A percentile compares a stretch with the other conserved stretches of the same genome.
Conservation (phyloP, 768 basidiomycete genomes). For the Rhodotorula graminis region DNA sequence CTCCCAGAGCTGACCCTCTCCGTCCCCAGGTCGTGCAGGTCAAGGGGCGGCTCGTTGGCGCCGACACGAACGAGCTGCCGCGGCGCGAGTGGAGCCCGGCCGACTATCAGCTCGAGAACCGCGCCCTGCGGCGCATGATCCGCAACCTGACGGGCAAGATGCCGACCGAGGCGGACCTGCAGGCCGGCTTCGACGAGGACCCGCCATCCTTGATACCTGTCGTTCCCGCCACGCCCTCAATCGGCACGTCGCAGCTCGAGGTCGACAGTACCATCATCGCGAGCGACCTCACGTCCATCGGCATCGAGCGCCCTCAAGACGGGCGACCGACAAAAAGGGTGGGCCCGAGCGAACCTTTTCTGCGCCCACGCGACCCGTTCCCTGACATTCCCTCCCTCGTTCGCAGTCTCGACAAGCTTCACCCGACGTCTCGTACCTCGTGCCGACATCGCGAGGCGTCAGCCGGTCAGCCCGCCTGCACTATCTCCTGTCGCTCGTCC, state of each 20-base stretch:
- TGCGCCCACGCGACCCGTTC: too few species aligned
- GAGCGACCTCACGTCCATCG: neutral
- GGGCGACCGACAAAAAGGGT: neutral
- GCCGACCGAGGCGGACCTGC: too few species aligned
- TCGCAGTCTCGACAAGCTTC: neutral
- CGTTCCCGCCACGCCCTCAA: neutral
- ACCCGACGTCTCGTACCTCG: conserved; percentile 1
- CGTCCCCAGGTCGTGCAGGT: neutral
- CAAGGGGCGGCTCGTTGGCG: neutral
- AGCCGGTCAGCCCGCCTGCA: neutral
- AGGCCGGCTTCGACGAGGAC: neutral
- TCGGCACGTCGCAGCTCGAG: neutral
- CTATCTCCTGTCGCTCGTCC: conserved; percentile 6
- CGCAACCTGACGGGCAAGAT: neutral
- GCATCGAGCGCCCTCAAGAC: neutral
- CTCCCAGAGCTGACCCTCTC: neutral
- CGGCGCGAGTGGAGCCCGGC: neutral
- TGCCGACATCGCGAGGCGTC: neutral
- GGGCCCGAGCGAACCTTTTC: neutral
- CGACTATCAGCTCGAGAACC: neutral
- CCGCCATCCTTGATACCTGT: neutral
- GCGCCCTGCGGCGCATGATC: neutral
- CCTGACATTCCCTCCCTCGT: too few species aligned
- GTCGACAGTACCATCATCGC: neutral
- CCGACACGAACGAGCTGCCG: neutral